Conservation (phyloP, 257 asterid species). For the Lycium barbarum region DNA sequence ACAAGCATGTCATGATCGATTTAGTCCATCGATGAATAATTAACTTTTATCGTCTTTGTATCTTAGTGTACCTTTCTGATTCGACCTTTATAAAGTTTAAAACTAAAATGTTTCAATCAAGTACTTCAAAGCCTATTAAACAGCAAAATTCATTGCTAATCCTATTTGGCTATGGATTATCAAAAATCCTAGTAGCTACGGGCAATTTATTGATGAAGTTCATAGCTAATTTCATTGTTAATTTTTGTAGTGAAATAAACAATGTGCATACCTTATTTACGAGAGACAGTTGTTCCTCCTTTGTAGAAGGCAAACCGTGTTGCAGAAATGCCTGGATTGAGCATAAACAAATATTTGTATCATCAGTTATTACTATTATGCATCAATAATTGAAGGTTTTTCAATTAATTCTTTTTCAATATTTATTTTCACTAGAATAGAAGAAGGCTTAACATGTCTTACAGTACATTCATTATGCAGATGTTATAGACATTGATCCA, state of each 20-base stretch:
- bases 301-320: slow-evolving; percentile 77
- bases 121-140: not conserved
- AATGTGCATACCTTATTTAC: slow-evolving; percentile 64
- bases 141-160: not conserved
- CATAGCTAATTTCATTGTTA: not conserved
- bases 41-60: not conserved
- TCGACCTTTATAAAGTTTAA: not conserved
- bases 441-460: slow-evolving; percentile 34
- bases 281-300: slow-evolving; percentile 65
- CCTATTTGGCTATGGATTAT: not conserved
- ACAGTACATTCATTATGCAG: slow-evolving; percentile 85
- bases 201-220: not conserved
- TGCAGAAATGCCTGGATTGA: slow-evolving; percentile 77
- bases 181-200: not conserved
- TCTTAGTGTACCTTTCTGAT: too few species aligned
- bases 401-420: not conserved
- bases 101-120: not conserved
- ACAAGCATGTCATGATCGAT: not conserved
- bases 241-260: not conserved
- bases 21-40: not conserved
- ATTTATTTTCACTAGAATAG: not conserved
- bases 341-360: not conserved
- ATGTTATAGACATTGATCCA: slow-evolving; percentile 90
- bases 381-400: not conserved
- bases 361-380: not conserved